Conservation (phyloP, 164 flowering plant species). For the Dillenia suffruticosa region DNA sequence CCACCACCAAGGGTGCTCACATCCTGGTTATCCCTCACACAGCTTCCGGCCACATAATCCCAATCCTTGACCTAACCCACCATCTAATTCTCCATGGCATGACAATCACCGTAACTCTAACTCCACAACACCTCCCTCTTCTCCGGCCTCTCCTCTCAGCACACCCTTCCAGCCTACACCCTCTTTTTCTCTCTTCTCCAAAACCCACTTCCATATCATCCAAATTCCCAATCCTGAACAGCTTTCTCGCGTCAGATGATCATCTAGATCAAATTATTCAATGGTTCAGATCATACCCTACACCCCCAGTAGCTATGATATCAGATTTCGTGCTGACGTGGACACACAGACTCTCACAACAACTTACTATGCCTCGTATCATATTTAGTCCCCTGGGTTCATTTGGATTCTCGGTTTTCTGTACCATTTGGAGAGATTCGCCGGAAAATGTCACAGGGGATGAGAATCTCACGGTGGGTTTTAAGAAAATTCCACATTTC, state of each 20-base stretch:
- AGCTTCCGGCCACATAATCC: conserved; percentile 18
- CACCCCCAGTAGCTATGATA: conserved; percentile 12
- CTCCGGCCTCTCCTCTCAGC: conserved; percentile 14
- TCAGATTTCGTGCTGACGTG: conserved; percentile 14
- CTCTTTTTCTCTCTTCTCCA: conserved; percentile 10
- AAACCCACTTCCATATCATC: conserved; percentile 1
- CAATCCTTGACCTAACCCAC: conserved; percentile 14
- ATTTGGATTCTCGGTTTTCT: conserved; percentile 13
- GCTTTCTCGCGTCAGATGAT: too few relatives aligned
- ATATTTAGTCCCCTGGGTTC: conserved; percentile 29
- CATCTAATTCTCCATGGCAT: conserved; percentile 9
- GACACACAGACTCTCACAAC: conserved; percentile 16
- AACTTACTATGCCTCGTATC: conserved; percentile 23
- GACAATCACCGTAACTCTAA: conserved; percentile 12
- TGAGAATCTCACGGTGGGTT: conserved; percentile 7
- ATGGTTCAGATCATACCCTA: too few relatives aligned
- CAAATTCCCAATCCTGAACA: too few relatives aligned
- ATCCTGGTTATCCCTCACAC: conserved; percentile 16
- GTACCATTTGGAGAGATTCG: conserved; percentile 17
- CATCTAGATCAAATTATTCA: too few relatives aligned
- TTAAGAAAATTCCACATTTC: conserved; percentile 21
- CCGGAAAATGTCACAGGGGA: conserved; percentile 9
- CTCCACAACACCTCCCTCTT: conserved; percentile 14
- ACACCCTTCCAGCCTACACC: conserved; percentile 5
- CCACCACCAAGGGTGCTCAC: conserved; percentile 3